These are phyloP conservation scores for apple (Malus domestica) DNA, from an alignment of 306 rosid genomes.

Conservation along the genomic window ASM211411v1 NC_041792.1:9585501-9586000, in stretches of 20 bases:
- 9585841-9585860: neutral
- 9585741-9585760: neutral
- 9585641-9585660: neutral
- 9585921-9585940: neutral
- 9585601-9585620: neutral
- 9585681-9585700: constrained; percentile 2
- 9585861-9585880: neutral
- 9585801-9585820: too few relatives aligned
- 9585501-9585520: too few relatives aligned
- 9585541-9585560: neutral
- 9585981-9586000: too few relatives aligned
- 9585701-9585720: neutral
- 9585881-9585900: too few relatives aligned
- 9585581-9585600: neutral
- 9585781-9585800: neutral
- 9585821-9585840: neutral
- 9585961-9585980: neutral
- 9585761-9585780: neutral
- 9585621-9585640: neutral
- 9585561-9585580: neutral
- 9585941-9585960: neutral
- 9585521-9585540: neutral
- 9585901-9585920: neutral
- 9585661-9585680: neutral
- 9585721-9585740: neutral